These are phyloP conservation scores for Talaromyces adpressus DNA, from an alignment of 495 filamentous ascomycete genomes.

Conservation along the genomic window DNA sequence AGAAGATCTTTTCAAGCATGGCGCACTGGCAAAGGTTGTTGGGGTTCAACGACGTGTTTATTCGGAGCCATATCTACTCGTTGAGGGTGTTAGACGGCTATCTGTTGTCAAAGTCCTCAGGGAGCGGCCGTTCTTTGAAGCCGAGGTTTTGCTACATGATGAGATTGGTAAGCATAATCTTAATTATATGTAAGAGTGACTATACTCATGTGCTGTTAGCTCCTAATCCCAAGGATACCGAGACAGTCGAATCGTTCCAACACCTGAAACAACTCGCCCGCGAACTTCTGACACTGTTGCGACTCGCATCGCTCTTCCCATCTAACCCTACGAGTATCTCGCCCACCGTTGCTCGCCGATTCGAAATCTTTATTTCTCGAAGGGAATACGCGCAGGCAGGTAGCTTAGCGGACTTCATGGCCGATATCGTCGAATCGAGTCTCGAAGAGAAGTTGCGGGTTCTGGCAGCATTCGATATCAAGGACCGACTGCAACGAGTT, in stretches of 20 bases:
- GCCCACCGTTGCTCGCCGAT: constrained; percentile 72
- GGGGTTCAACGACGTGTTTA: constrained; percentile 73
- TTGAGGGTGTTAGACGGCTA: constrained; percentile 78
- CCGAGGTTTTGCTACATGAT: constrained; percentile 57
- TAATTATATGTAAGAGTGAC: neutral
- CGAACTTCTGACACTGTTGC: constrained; percentile 72
- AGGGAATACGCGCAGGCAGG: constrained; percentile 76
- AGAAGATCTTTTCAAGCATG: constrained; percentile 68
- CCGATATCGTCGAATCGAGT: constrained; percentile 75
- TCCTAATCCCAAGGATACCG: constrained; percentile 43
- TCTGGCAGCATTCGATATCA: constrained; percentile 66
- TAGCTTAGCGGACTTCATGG: constrained; percentile 91
- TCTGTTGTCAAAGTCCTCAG: constrained; percentile 65
- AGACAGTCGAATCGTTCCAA: constrained; percentile 62
- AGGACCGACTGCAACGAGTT: constrained; percentile 68
- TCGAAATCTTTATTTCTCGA: constrained; percentile 76
- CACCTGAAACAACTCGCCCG: constrained; percentile 74
- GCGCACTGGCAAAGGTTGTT: constrained; percentile 72
- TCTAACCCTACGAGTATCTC: constrained; percentile 56
- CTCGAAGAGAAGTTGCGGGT: constrained; percentile 86
- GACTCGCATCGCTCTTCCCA: constrained; percentile 71
- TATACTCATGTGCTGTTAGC: constrained; percentile 18
- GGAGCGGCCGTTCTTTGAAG: constrained; percentile 83
- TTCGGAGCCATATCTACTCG: constrained; percentile 72
- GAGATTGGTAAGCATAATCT: constrained; percentile 42